phyloP scores from a whole-genome alignment of 345 rosid genomes.

The Kernera saxatilis region DNA sequence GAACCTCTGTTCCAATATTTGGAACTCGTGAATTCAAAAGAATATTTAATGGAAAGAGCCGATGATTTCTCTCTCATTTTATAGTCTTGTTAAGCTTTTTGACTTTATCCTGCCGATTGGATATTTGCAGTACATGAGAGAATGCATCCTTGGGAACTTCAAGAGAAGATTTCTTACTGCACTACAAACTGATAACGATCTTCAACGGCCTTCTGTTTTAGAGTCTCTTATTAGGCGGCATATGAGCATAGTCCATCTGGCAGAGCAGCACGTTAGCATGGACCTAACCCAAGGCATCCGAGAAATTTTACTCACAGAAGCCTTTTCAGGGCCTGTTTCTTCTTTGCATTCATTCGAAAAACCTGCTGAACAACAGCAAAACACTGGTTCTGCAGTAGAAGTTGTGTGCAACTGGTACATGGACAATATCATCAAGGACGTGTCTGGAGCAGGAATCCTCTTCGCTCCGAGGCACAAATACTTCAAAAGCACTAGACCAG shows the following conservation, averaged over 20 bases:
- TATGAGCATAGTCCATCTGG: conserved; percentile 82
- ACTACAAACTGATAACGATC: conserved; percentile 89
- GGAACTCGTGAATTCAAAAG: background rate
- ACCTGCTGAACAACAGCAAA: conserved; percentile 56
- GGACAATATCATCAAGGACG: conserved; percentile 92
- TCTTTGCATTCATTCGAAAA: conserved; percentile 72
- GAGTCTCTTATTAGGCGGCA: conserved; percentile 86
- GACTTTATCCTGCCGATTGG: background rate
- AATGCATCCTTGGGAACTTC: conserved; percentile 93
- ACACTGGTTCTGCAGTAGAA: conserved; percentile 79
- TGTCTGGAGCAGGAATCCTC: conserved; percentile 91
- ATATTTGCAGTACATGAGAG: conserved; percentile 94
- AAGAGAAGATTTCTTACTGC: conserved; percentile 80
- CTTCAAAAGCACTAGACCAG: conserved; percentile 98
- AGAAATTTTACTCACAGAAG: conserved; percentile 81
- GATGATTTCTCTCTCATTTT: background rate
- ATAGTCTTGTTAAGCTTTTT: conserved; percentile 1
- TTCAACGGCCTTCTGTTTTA: conserved; percentile 87
- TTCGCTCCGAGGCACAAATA: conserved; percentile 84
- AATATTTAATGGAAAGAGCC: background rate
- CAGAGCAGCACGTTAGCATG: conserved; percentile 99
- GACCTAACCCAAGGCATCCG: conserved; percentile 94
- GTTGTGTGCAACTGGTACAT: conserved; percentile 97
- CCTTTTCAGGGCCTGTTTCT: conserved; percentile 85
- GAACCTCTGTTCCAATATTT: background rate